A percentile compares a stretch with the other conserved stretches of the same genome.
These are phyloP conservation scores for Pyrus betulifolia DNA, from an alignment of 306 rosid genomes.

Conservation along the genomic window DNA sequence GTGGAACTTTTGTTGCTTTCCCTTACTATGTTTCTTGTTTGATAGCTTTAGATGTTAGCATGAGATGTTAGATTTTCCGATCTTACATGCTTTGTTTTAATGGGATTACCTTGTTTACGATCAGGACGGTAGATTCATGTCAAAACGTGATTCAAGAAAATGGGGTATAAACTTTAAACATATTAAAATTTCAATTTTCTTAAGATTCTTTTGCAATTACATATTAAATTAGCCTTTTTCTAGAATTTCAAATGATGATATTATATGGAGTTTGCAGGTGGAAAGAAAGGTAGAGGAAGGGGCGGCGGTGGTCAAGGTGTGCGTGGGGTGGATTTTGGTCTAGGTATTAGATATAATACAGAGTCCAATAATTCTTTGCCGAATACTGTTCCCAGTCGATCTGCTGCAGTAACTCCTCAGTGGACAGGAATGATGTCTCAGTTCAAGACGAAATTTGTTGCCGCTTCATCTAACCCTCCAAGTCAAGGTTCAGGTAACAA, in stretches of 20 bases:
- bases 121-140: conserved; percentile 98
- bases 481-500: no score
- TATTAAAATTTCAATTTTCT: background rate
- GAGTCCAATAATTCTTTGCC: conserved; percentile 51
- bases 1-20: no score
- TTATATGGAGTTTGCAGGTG: conserved; percentile 45
- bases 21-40: no score
- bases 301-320: conserved; percentile 76
- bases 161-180: conserved; percentile 49
- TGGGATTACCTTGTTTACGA: conserved; percentile 22
- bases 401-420: conserved; percentile 67
- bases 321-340: conserved; percentile 94
- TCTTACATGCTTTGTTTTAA: conserved; percentile 12
- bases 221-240: background rate
- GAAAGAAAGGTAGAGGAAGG: conserved; percentile 73
- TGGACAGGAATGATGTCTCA: conserved; percentile 91
- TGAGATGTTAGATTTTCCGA: background rate
- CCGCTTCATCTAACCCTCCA: conserved; percentile 65
- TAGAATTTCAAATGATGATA: background rate
- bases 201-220: background rate
- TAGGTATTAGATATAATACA: conserved; percentile 79
- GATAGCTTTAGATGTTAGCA: no score
- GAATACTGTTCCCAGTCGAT: conserved; percentile 48
- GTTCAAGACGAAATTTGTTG: conserved; percentile 68
- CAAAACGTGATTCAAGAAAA: conserved; percentile 95